Evolutionary conservation across 2,329 filamentous ascomycete genomes (phyloP), one percentile per base, ranked within the genome.

Genomic region (Pseudogymnoascus sp.): DNA sequence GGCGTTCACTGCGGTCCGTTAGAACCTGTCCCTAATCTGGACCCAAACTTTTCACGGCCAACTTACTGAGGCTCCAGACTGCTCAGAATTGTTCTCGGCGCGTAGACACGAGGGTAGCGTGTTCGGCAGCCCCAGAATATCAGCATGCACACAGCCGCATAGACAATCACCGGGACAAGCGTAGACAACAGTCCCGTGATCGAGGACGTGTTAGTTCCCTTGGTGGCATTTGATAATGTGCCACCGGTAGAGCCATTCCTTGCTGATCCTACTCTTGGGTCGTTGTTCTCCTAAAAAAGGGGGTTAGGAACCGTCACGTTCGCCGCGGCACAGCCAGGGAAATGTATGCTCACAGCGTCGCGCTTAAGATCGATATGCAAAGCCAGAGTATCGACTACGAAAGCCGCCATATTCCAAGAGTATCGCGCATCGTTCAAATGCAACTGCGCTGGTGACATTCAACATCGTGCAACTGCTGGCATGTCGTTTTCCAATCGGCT

Each of bases 51-150:
- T 34, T 3, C 13, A 8, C 2, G 33, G 15, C 19, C 28, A 5
- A 70, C 76, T 65, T 73, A 82, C 80, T 78, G 72, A 45, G 78
- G 74, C 8, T 75, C 72, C 9, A 81, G 69, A 41, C 79, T 79
- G 15, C 72, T 74, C 23, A 81, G 66, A 26, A 82, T 75, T 1
- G 78, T 76, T 63, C 82, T 74, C 4, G 82, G 81, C 5, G 79
- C 74, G 68, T 84, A 84, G 58, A 82, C 81, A 23, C 81, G 75
- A 19, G 74, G 71, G 38, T 76, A 74, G 26, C 74, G 77, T 56
- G 74, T 74, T 39, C 82, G 74, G 37, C 80, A 66, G 13, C 76
- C 52, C 57, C 82, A 65, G 67, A 84, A 84, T 60, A 82, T 70
- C 62, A 72, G 26, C n/a, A 83, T 60, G 64, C 79, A 82, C 33